Percentiles rank a stretch among this genome's conserved stretches.
phyloP scores from a whole-genome alignment of 2,329 filamentous ascomycete genomes.

The Claviceps sp. region DNA sequence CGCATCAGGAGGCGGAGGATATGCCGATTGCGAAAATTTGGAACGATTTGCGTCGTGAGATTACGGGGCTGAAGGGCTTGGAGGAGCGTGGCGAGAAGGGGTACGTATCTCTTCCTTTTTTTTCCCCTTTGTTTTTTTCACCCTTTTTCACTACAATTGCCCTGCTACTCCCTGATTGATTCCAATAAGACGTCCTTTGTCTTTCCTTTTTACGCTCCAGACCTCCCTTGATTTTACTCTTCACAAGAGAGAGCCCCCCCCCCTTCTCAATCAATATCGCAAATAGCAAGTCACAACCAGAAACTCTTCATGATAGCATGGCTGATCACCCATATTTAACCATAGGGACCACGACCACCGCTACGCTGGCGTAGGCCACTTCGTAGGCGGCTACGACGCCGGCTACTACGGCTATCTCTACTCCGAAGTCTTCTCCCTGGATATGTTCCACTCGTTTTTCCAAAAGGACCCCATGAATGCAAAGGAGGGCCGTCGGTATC shows the following conservation, averaged over 20 bases:
- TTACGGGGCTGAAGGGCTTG: slow-evolving; percentile 61
- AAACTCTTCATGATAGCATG: too few relatives aligned
- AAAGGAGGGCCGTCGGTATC: slow-evolving; percentile 59
- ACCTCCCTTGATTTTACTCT: too few relatives aligned
- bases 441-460: slow-evolving; percentile 79
- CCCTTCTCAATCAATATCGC: too few relatives aligned
- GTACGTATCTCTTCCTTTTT: slow-evolving; percentile 24
- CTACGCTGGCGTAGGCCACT: slow-evolving; percentile 67
- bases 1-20: slow-evolving; percentile 54
- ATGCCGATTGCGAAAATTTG: slow-evolving; percentile 54
- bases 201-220: too few relatives aligned
- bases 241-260: too few relatives aligned
- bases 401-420: slow-evolving; percentile 69
- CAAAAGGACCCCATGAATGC: slow-evolving; percentile 66
- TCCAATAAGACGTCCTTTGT: too few relatives aligned
- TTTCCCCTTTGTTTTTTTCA: neutral
- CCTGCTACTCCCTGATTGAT: too few relatives aligned
- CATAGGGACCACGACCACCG: slow-evolving; percentile 54
- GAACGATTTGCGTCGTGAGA: slow-evolving; percentile 59
- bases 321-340: too few relatives aligned
- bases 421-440: slow-evolving; percentile 67
- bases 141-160: neutral
- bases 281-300: too few relatives aligned
- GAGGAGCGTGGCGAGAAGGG: slow-evolving; percentile 46
- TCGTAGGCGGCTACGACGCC: slow-evolving; percentile 75